Evolutionary conservation across 352 stramenopile species (phyloP).

Genomic region (Pythium scleroteichum): DNA sequence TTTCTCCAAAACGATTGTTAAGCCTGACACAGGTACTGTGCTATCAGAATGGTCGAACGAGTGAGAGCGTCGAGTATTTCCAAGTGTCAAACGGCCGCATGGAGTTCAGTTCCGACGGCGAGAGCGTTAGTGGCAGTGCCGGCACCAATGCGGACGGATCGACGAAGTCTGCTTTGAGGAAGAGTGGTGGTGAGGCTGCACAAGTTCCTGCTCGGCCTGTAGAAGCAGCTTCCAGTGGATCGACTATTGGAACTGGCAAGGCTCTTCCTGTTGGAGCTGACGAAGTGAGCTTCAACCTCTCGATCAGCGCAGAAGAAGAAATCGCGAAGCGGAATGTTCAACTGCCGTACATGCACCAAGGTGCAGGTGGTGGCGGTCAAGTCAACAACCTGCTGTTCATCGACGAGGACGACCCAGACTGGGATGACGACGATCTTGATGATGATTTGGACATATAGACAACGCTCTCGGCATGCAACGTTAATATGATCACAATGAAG

Average conservation of each 20-base stretch:
- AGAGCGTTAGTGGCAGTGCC: neutral
- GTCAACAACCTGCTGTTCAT: constrained; percentile 65
- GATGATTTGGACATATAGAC: constrained; percentile 47
- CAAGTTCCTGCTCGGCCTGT: neutral
- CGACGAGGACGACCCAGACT: constrained; percentile 80
- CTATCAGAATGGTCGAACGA: constrained; percentile 58
- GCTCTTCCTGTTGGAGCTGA: constrained; percentile 49
- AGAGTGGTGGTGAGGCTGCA: neutral
- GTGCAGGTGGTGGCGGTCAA: neutral
- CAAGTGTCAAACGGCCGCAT: constrained; percentile 32
- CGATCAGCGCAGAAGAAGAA: constrained; percentile 59
- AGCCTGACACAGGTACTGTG: too few species aligned
- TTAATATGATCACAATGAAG: neutral
- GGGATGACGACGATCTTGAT: constrained; percentile 51
- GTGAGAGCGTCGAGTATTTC: constrained; percentile 71
- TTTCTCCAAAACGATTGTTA: too few species aligned
- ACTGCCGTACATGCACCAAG: constrained; percentile 76
- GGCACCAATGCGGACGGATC: neutral
- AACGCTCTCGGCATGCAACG: neutral
- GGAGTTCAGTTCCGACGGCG: constrained; percentile 25
- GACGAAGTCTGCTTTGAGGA: neutral
- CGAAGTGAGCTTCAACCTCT: constrained; percentile 76
- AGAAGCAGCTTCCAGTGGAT: neutral
- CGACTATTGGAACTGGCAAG: constrained; percentile 14
- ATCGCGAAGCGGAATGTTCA: constrained; percentile 59